phyloP scores from a whole-genome alignment of 345 rosid species.

The Eucalyptus caleyi region DNA sequence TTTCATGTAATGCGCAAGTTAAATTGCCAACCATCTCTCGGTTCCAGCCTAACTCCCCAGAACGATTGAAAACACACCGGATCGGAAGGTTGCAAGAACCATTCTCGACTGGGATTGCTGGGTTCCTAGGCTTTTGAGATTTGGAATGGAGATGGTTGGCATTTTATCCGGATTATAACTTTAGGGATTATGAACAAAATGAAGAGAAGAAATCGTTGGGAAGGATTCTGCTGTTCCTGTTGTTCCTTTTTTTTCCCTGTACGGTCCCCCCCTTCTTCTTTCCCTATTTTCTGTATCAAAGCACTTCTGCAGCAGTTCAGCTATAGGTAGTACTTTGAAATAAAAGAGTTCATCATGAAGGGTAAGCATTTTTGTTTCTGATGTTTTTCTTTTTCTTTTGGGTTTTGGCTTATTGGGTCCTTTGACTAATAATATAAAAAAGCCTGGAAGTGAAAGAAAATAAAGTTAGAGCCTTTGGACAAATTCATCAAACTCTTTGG shows the following conservation, averaged over 20 bases:
- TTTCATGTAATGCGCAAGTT: conserved; percentile 2
- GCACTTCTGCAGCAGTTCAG: not conserved
- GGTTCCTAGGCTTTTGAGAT: not conserved
- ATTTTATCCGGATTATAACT: conserved; percentile 20
- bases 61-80: not conserved
- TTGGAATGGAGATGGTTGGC: conserved; percentile 46
- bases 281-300: not conserved
- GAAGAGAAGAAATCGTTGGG: not conserved
- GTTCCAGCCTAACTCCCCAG: not conserved
- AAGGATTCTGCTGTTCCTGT: not conserved
- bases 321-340: not conserved
- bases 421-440: not conserved
- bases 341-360: not conserved
- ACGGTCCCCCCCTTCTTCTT: not conserved
- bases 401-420: not conserved
- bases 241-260: not conserved
- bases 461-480: not conserved
- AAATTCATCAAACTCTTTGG: not conserved
- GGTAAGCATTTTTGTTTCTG: not conserved
- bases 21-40: conserved; percentile 59
- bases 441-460: not conserved
- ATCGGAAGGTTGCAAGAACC: not conserved
- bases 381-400: not conserved
- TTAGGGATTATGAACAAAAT: not conserved
- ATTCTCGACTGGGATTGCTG: not conserved